A percentile compares a stretch with the other conserved stretches of the same genome.
Conservation (phyloP, 495 filamentous ascomycete species). For the Tuber magnatum region DNA sequence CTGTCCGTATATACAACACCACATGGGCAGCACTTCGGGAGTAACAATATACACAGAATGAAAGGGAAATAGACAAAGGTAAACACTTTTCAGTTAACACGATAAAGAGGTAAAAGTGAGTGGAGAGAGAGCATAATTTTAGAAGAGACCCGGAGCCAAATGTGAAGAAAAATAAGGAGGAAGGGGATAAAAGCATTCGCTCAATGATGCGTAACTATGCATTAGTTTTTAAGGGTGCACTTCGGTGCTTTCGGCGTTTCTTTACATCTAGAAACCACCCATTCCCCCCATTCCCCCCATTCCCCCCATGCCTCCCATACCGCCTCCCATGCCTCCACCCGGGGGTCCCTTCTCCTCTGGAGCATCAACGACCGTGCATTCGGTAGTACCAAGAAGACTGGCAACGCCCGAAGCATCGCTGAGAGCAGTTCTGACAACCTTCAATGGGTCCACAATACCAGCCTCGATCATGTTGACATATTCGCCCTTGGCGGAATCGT, state of each 20-base stretch:
- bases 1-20: conserved; percentile 23
- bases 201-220: conserved; percentile 45
- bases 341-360: conserved; percentile 75
- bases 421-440: conserved; percentile 94
- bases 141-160: conserved; percentile 40
- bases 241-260: conserved; percentile 39
- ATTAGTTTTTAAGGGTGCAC: conserved; percentile 44
- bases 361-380: conserved; percentile 94
- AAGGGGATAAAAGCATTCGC: conserved; percentile 42
- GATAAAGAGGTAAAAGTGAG: conserved; percentile 19
- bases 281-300: conserved; percentile 61
- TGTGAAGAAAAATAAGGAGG: conserved; percentile 34
- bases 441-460: conserved; percentile 97
- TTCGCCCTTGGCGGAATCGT: conserved; percentile 89
- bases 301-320: conserved; percentile 67
- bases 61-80: conserved; percentile 16
- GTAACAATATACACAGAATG: conserved; percentile 18
- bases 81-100: conserved; percentile 24
- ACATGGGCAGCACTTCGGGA: conserved; percentile 7
- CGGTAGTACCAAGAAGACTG: conserved; percentile 92
- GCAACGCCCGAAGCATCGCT: conserved; percentile 94
- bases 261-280: conserved; percentile 44
- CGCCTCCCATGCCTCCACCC: conserved; percentile 56
- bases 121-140: conserved; percentile 22
- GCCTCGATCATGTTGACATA: conserved; percentile 96